These are phyloP conservation scores for Phytophthora nicotianae DNA, from an alignment of 352 stramenopile genomes.

Conservation along the genomic window DNA sequence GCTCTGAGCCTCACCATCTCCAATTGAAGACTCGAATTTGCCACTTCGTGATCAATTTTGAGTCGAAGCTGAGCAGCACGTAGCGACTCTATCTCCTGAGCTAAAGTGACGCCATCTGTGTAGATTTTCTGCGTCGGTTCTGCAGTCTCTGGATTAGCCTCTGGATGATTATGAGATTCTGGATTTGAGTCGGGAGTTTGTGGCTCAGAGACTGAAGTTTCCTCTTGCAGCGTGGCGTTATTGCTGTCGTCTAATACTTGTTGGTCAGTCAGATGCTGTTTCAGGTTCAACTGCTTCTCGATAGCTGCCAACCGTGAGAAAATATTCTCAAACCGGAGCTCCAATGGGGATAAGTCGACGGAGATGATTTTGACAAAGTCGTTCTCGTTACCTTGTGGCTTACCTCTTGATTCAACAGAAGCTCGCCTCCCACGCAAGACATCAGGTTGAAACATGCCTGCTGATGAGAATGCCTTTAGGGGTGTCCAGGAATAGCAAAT, in stretches of 20 bases:
- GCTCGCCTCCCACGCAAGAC: slow-evolving; percentile 6
- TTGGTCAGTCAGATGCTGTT: background rate
- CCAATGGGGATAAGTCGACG: slow-evolving; percentile 53
- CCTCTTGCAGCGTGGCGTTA: background rate
- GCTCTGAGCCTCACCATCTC: slow-evolving; percentile 44
- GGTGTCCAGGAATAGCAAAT: too few species aligned
- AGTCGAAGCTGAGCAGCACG: slow-evolving; percentile 57
- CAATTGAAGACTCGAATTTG: slow-evolving; percentile 43
- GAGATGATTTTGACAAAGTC: slow-evolving; percentile 54
- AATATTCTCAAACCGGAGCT: slow-evolving; percentile 57
- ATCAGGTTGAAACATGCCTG: slow-evolving; percentile 20
- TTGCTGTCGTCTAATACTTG: background rate
- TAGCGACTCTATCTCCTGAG: slow-evolving; percentile 58
- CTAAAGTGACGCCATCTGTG: slow-evolving; percentile 32
- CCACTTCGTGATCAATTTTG: slow-evolving; percentile 67
- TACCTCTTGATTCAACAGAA: slow-evolving; percentile 1
- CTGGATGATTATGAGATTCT: background rate
- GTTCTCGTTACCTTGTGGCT: slow-evolving; percentile 27
- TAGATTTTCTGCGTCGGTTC: slow-evolving; percentile 17
- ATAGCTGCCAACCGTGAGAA: slow-evolving; percentile 52
- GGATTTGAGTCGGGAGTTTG: background rate
- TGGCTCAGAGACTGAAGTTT: background rate
- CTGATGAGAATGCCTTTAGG: too few species aligned
- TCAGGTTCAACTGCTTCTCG: slow-evolving; percentile 34
- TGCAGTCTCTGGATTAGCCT: background rate